Evolutionary conservation across 139 green algal genomes (phyloP), one percentile per base, ranked within the genome.

Genomic region (Asterochloris erici): DNA sequence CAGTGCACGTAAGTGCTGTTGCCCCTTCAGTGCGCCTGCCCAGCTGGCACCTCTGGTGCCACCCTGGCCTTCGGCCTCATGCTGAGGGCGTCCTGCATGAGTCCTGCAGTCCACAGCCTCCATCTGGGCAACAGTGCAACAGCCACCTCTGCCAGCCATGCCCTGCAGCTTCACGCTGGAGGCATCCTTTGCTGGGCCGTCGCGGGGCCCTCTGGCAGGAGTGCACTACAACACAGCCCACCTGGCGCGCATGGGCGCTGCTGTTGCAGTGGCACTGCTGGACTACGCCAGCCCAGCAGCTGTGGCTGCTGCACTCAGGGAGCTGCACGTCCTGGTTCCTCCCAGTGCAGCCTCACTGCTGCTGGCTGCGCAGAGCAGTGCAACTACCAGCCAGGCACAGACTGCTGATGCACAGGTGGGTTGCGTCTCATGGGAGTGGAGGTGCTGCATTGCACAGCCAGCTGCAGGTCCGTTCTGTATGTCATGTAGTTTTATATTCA

Each of bases 101-200:
- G 38, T 6, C 38, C 38, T 54, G 4, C 4, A 54, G 38, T 54
- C 38, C 38, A 54, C 38, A 54, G 38, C 2, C 6, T 54, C 38
- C 38, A 54, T 6, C 38, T 54, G 38, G 38, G 38, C 38, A 54
- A 54, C 38, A 54, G 38, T 54, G 38, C 38, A 54, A 6, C 38
- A 54, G 38, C 6, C 38, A 68, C n/a, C 17, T 27, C 66, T 78
- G 71, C 19, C 17, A 23, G 28, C 62, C 63, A 9, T 54, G 10
- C n/a, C 24, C 47, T 79, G 60, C n/a, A 89, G 86, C 64, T 93
- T 91, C 84, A 95, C 92, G 9, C 76, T 95, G 69, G 92, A 95
- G 80, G 92, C 90, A 11, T 92, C 87, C 27, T 94, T 95, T 81
- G 90, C 86, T 38, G 92, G 92, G 10, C 81, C 91, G 76, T 66